These are phyloP conservation scores for Hirschioporus abietinus DNA, from an alignment of 768 basidiomycete genomes.

Conservation along the genomic window DNA sequence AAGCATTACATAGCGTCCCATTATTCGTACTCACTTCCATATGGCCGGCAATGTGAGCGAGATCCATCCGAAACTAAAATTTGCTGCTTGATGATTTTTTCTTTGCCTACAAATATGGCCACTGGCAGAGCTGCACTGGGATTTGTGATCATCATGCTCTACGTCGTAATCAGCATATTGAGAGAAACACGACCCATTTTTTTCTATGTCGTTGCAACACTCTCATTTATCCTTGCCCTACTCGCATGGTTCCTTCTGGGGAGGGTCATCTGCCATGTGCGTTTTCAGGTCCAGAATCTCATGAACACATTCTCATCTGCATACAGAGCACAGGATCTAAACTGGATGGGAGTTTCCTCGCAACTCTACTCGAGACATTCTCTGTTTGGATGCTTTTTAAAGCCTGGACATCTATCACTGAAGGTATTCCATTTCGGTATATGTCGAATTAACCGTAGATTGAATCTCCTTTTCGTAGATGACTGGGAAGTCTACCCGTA, in stretches of 20 bases:
- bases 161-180: constrained; percentile 71
- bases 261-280: constrained; percentile 66
- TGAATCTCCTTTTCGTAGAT: neutral
- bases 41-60: constrained; percentile 63
- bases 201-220: constrained; percentile 66
- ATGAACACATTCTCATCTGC: neutral
- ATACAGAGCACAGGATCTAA: constrained; percentile 55
- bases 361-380: constrained; percentile 78
- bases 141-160: constrained; percentile 73
- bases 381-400: constrained; percentile 64
- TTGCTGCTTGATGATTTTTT: constrained; percentile 1
- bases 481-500: neutral
- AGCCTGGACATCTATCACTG: constrained; percentile 85
- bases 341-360: constrained; percentile 84
- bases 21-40: constrained; percentile 78
- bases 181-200: constrained; percentile 76
- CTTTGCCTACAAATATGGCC: neutral
- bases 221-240: constrained; percentile 76
- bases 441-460: neutral
- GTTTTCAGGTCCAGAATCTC: constrained; percentile 21
- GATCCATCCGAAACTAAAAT: neutral
- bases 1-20: constrained; percentile 56
- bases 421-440: constrained; percentile 48
- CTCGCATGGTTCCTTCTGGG: constrained; percentile 81
- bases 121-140: constrained; percentile 50